Conservation (phyloP, 1,284 basidiomycete genomes). For the Trametes hirsuta region DNA sequence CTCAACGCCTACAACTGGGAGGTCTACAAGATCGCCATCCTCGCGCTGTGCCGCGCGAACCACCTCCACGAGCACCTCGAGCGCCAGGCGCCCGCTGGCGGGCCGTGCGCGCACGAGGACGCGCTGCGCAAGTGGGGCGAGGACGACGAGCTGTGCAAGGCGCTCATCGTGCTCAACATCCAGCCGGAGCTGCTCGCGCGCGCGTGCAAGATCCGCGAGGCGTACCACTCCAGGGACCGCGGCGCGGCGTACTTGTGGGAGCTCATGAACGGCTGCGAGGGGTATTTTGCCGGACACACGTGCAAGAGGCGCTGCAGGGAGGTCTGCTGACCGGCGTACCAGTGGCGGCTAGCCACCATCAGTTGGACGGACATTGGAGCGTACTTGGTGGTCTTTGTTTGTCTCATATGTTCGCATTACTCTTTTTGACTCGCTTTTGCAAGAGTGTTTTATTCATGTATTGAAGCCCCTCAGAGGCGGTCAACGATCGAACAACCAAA, state of each 20-base stretch:
- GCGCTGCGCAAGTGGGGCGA: not conserved
- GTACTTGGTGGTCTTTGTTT: no score
- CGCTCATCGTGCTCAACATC: conserved; percentile 5
- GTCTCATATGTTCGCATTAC: no score
- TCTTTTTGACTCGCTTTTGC: no score
- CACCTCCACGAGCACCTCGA: conserved; percentile 3
- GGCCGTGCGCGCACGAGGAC: not conserved
- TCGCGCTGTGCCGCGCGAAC: conserved; percentile 3
- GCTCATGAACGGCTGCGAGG: not conserved
- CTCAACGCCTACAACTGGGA: conserved; percentile 5
- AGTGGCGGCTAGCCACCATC: not conserved
- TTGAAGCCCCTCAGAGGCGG: no score
- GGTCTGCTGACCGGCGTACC: not conserved
- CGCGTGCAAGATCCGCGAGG: conserved; percentile 5
- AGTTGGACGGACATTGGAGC: not conserved
- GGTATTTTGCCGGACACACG: not conserved
- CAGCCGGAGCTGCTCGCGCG: conserved; percentile 5
- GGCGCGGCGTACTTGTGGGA: conserved; percentile 2
- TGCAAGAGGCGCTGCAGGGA: not conserved
- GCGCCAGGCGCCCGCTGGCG: not conserved
- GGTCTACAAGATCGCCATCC: conserved; percentile 5
- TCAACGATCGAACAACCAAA: no score
- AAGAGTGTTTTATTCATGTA: no score
- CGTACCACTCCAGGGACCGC: not conserved
- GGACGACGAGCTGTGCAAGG: conserved; percentile 8